Percentiles rank a stretch among this genome's conserved stretches.
phyloP scores from a whole-genome alignment of 345 rosid species.

The Eutrema heterophyllum region DNA sequence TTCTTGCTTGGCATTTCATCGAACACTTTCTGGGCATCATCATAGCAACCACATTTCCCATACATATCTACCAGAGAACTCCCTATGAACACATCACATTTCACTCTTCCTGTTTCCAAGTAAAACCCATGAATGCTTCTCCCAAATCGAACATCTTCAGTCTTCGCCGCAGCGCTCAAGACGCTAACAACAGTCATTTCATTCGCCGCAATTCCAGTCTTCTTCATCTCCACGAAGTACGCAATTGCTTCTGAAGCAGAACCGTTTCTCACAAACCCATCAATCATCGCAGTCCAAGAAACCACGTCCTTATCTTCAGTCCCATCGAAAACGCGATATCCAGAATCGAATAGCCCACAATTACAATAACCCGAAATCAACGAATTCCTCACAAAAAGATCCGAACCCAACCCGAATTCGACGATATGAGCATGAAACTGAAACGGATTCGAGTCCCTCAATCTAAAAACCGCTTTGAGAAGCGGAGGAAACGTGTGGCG shows the following conservation, averaged over 20 bases:
- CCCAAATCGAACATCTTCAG: slow-evolving; percentile 35
- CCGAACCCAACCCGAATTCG: slow-evolving; percentile 41
- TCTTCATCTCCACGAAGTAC: slow-evolving; percentile 44
- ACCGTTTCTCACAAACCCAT: slow-evolving; percentile 47
- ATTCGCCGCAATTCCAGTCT: slow-evolving; percentile 41
- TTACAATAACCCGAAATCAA: slow-evolving; percentile 40
- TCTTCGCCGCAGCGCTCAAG: slow-evolving; percentile 34
- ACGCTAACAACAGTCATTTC: slow-evolving; percentile 62
- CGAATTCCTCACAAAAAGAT: slow-evolving; percentile 50
- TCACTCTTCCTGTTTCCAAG: slow-evolving; percentile 35
- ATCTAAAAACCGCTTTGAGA: background rate
- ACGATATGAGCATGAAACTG: slow-evolving; percentile 27
- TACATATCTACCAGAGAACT: slow-evolving; percentile 58
- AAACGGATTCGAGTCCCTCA: background rate
- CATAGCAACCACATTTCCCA: slow-evolving; percentile 45
- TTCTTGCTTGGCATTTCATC: slow-evolving; percentile 52
- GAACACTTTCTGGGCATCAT: slow-evolving; percentile 45
- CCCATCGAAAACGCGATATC: slow-evolving; percentile 44
- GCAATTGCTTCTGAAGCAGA: slow-evolving; percentile 40
- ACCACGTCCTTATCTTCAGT: slow-evolving; percentile 54
- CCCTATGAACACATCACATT: slow-evolving; percentile 59
- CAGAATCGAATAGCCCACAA: slow-evolving; percentile 33
- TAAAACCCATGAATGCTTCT: slow-evolving; percentile 26
- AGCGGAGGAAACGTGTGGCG: slow-evolving; percentile 8
- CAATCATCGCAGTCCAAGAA: slow-evolving; percentile 72